A percentile compares a stretch with the other conserved stretches of the same genome.
These are phyloP conservation scores for Amesomyces nigricolor DNA, from an alignment of 2,329 filamentous ascomycete genomes.

Conservation along the genomic window DNA sequence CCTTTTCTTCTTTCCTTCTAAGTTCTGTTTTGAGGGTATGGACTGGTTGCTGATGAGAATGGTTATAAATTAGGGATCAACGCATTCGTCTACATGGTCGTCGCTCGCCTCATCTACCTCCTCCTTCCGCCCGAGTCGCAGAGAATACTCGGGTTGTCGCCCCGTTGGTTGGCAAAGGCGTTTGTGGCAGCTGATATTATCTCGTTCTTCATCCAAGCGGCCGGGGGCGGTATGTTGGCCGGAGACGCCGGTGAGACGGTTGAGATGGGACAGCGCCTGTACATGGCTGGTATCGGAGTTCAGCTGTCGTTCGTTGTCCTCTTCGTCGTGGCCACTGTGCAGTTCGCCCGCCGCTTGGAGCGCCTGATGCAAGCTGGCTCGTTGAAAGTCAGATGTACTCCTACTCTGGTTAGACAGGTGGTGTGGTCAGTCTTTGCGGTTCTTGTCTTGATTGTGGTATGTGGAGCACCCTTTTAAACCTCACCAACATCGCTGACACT, in stretches of 20 bases:
- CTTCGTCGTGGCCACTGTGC: neutral
- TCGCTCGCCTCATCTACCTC: neutral
- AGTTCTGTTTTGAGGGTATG: neutral
- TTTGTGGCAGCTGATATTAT: neutral
- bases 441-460: neutral
- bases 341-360: neutral
- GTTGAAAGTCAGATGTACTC: neutral
- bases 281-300: neutral
- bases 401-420: neutral
- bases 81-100: neutral
- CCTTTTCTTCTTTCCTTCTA: neutral
- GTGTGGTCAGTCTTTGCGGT: neutral
- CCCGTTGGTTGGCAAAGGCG: neutral
- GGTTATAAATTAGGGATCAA: neutral
- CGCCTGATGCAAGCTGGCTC: neutral
- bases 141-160: neutral
- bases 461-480: neutral
- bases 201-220: neutral
- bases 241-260: neutral
- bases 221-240: neutral
- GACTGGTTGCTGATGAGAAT: neutral
- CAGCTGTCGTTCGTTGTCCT: neutral
- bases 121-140: neutral
- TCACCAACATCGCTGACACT: neutral
- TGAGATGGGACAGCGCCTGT: neutral